Conservation (phyloP, 352 stramenopile genomes). For the Phytopythium litorale region DNA sequence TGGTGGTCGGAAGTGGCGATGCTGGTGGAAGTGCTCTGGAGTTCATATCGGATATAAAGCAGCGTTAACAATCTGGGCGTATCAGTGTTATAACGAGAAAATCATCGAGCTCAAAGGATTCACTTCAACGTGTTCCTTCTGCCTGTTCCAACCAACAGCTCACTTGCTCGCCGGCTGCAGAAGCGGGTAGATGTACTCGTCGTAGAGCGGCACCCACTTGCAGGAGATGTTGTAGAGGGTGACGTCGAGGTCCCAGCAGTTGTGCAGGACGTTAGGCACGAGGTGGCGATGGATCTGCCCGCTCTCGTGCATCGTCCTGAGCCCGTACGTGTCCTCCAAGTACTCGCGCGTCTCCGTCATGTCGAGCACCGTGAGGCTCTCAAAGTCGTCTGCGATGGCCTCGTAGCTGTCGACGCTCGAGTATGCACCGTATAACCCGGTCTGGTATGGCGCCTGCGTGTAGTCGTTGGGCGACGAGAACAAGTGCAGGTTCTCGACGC, state of each 20-base stretch:
- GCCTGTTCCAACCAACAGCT: too few relatives aligned
- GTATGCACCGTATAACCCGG: slow-evolving; percentile 9
- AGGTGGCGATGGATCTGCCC: slow-evolving; percentile 12
- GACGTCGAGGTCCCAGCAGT: slow-evolving; percentile 18
- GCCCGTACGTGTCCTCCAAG: slow-evolving; percentile 17
- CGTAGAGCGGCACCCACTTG: slow-evolving; percentile 8
- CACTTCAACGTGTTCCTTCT: too few relatives aligned
- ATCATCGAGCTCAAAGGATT: too few relatives aligned
- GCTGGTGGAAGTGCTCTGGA: too few relatives aligned
- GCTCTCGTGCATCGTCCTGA: slow-evolving; percentile 13
- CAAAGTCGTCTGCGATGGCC: slow-evolving; percentile 13
- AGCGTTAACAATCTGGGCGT: too few relatives aligned
- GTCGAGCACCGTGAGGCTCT: slow-evolving; percentile 15
- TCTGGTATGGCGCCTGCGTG: slow-evolving; percentile 12
- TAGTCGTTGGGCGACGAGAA: slow-evolving; percentile 13
- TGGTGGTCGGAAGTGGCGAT: not conserved
- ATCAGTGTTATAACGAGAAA: too few relatives aligned
- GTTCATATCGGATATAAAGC: too few relatives aligned
- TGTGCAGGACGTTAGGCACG: slow-evolving; percentile 14
- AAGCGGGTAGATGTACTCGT: slow-evolving; percentile 11
- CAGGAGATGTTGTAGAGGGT: slow-evolving; percentile 1
- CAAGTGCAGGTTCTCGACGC: slow-evolving; percentile 12
- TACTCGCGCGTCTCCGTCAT: slow-evolving; percentile 20
- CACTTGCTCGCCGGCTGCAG: not conserved
- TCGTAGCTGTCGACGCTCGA: slow-evolving; percentile 8